phyloP scores from a whole-genome alignment of 192 early-diverging fungal species.

The Podila epigama region DNA sequence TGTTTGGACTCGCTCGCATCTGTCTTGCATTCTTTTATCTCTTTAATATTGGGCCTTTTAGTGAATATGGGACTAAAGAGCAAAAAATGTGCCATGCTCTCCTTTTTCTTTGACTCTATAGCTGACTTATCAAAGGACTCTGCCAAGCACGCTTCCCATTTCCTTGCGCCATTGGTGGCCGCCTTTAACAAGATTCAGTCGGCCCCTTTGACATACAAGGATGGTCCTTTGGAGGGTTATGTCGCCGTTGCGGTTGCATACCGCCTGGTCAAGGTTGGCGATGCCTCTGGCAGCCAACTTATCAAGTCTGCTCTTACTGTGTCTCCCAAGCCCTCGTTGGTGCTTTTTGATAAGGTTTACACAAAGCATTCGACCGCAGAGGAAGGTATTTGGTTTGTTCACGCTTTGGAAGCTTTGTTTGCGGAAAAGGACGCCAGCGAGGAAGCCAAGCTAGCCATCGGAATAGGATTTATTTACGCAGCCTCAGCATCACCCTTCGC shows the following conservation, averaged over 20 bases:
- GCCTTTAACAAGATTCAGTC: constrained; percentile 64
- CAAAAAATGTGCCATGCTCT: too few species aligned
- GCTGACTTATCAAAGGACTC: constrained; percentile 2
- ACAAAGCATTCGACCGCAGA: constrained; percentile 67
- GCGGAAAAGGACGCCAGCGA: constrained; percentile 48
- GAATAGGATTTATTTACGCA: constrained; percentile 63
- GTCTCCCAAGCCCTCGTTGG: constrained; percentile 71
- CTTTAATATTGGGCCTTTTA: too few species aligned
- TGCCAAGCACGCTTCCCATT: constrained; percentile 34
- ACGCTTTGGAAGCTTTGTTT: constrained; percentile 60
- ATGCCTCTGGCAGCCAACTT: constrained; percentile 38
- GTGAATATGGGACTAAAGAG: too few species aligned
- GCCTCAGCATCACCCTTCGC: constrained; percentile 56
- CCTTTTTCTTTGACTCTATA: neutral
- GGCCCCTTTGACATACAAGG: constrained; percentile 65
- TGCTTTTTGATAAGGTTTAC: constrained; percentile 86
- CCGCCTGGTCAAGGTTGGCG: constrained; percentile 37
- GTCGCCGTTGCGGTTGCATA: constrained; percentile 63
- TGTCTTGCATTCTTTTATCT: neutral
- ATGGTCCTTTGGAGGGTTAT: constrained; percentile 70
- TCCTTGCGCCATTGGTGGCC: constrained; percentile 56
- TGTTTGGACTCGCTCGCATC: neutral
- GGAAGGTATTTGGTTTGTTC: constrained; percentile 75
- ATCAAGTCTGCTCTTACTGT: constrained; percentile 47
- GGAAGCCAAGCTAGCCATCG: constrained; percentile 45